These are phyloP conservation scores for Simplicillium sp. DNA, from an alignment of 2,329 filamentous ascomycete species.

Conservation along the genomic window DNA sequence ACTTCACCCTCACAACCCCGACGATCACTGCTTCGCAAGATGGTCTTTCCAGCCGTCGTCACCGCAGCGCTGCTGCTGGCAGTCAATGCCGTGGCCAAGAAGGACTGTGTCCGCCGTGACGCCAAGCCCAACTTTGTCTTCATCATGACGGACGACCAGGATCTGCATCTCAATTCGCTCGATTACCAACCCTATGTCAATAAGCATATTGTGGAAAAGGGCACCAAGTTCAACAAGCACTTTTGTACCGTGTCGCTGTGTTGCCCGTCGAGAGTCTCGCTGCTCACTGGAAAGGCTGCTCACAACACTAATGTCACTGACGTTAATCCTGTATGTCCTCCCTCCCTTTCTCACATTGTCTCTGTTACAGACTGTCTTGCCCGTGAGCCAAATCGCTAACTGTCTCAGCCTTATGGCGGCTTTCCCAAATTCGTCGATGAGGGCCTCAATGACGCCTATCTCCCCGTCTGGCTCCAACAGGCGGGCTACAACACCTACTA, in stretches of 20 bases:
- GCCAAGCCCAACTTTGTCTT: slow-evolving; percentile 49
- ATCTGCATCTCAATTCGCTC: slow-evolving; percentile 50
- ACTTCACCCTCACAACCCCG: background rate
- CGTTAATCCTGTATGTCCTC: slow-evolving; percentile 13
- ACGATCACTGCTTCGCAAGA: background rate
- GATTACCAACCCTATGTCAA: slow-evolving; percentile 46
- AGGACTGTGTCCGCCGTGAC: background rate
- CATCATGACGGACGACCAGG: slow-evolving; percentile 58
- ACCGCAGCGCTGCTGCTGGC: background rate
- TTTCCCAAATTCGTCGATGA: slow-evolving; percentile 41
- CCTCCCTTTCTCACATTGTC: slow-evolving; percentile 40
- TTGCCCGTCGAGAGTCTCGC: slow-evolving; percentile 52
- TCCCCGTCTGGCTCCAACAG: slow-evolving; percentile 41
- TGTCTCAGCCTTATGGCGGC: slow-evolving; percentile 34
- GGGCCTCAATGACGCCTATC: slow-evolving; percentile 38
- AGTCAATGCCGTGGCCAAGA: background rate
- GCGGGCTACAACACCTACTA: slow-evolving; percentile 44
- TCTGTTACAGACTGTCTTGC: slow-evolving; percentile 61
- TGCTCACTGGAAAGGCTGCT: slow-evolving; percentile 48
- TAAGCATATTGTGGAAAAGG: slow-evolving; percentile 44
- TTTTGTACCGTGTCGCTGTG: slow-evolving; percentile 57
- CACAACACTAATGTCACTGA: slow-evolving; percentile 57
- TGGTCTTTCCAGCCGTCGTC: background rate
- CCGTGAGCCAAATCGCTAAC: slow-evolving; percentile 32
- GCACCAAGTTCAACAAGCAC: slow-evolving; percentile 49